These are phyloP conservation scores for Trichoderma gamsii DNA, from an alignment of 495 filamentous ascomycete species.

Conservation along the genomic window DNA sequence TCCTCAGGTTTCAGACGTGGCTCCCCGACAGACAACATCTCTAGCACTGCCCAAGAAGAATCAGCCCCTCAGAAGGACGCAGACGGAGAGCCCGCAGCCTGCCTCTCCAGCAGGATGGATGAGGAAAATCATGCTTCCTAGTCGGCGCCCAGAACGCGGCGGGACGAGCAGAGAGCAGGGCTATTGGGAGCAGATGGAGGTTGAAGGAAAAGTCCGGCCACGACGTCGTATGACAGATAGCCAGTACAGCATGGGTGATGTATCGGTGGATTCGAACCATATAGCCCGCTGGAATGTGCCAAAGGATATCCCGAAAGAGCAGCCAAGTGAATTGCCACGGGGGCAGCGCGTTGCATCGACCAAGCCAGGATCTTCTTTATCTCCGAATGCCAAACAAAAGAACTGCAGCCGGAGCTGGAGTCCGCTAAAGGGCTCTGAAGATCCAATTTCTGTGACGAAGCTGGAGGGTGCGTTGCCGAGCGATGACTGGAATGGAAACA, in stretches of 20 bases:
- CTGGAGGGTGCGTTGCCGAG: neutral
- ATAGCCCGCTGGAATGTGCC: constrained; percentile 27
- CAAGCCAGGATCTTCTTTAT: neutral
- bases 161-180: constrained; percentile 29
- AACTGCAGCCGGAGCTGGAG: constrained; percentile 21
- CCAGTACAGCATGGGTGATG: constrained; percentile 18
- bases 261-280: constrained; percentile 18
- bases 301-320: constrained; percentile 9
- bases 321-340: constrained; percentile 17
- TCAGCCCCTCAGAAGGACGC: neutral
- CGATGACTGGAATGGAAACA: neutral
- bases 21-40: neutral
- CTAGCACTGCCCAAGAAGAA: neutral
- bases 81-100: constrained; percentile 18
- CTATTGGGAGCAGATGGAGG: constrained; percentile 18
- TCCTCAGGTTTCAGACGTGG: neutral
- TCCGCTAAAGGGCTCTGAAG: constrained; percentile 19
- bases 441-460: neutral
- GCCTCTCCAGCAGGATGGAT: constrained; percentile 31
- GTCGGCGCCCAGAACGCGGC: constrained; percentile 39
- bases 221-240: constrained; percentile 19
- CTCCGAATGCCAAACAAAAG: neutral
- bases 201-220: constrained; percentile 10
- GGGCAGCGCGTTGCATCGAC: neutral
- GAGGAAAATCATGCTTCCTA: constrained; percentile 31